phyloP scores from a whole-genome alignment of 2,329 filamentous ascomycete genomes.

The Sporothrix sp. region DNA sequence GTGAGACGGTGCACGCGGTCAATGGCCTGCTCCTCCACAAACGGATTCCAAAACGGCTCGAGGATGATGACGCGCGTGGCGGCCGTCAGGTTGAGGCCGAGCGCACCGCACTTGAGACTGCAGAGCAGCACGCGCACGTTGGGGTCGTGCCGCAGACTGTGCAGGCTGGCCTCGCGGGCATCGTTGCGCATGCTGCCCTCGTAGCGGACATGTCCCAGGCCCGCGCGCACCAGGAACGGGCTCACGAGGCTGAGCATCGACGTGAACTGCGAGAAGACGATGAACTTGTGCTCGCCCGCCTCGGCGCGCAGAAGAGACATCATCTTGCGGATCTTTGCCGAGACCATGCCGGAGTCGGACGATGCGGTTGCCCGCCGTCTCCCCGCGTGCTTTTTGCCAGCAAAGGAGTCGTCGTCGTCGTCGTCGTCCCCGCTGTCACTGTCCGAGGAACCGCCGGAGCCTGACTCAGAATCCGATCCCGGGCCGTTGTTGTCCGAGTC shows the following conservation, averaged over 20 bases:
- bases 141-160: conserved; percentile 63
- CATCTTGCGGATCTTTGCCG: conserved; percentile 85
- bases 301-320: conserved; percentile 73
- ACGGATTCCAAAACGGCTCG: conserved; percentile 98
- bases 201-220: conserved; percentile 77
- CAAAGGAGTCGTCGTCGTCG: conserved; percentile 28
- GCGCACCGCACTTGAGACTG: conserved; percentile 83
- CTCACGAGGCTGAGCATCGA: conserved; percentile 96
- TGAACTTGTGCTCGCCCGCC: conserved; percentile 79
- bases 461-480: not conserved
- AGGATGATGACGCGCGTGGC: conserved; percentile 89
- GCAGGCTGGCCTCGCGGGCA: conserved; percentile 74
- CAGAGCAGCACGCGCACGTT: conserved; percentile 77
- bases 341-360: conserved; percentile 44
- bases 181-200: conserved; percentile 95
- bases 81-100: conserved; percentile 90
- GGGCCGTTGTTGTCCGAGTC: conserved; percentile 15
- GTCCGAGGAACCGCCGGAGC: not conserved
- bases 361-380: too few species aligned
- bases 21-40: conserved; percentile 97
- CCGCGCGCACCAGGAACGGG: conserved; percentile 69
- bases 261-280: conserved; percentile 97
- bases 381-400: conserved; percentile 18
- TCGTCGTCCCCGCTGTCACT: conserved; percentile 18
- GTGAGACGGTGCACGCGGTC: conserved; percentile 98